Conservation (phyloP, 2,329 filamentous ascomycete species). For the Pseudogymnoascus sp. region DNA sequence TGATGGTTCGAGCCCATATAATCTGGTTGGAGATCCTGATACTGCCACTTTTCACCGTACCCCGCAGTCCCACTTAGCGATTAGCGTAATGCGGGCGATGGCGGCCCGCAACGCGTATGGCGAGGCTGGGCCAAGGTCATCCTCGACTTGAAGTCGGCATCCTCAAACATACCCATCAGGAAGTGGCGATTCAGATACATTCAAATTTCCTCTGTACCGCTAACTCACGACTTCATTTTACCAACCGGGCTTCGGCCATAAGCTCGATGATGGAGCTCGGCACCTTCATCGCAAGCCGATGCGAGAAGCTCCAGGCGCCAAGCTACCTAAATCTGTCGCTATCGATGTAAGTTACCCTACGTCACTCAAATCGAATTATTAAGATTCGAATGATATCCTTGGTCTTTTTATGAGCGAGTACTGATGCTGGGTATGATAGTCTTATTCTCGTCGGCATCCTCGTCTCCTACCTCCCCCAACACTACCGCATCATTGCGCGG, state of each 20-base stretch:
- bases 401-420: neutral
- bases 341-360: conserved; percentile 40
- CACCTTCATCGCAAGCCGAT: conserved; percentile 30
- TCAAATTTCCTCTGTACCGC: neutral
- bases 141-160: neutral
- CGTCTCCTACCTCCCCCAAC: conserved; percentile 89
- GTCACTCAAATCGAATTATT: neutral
- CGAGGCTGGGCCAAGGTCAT: neutral
- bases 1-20: neutral
- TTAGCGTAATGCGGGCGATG: conserved; percentile 1
- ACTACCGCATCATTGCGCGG: conserved; percentile 80
- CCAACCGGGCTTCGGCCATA: neutral
- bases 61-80: neutral
- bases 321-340: conserved; percentile 45
- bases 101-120: neutral
- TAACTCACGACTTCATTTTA: neutral
- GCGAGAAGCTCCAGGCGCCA: conserved; percentile 44
- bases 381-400: neutral
- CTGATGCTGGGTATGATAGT: conserved; percentile 14
- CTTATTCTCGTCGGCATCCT: conserved; percentile 82
- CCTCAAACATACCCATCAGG: neutral
- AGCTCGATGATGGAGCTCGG: conserved; percentile 19
- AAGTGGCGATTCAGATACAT: neutral
- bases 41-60: conserved; percentile 9
- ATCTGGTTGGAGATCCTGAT: neutral